Base-by-base conservation (phyloP, 2,329 filamentous ascomycete species). In the Daldinia eschscholtzii region DNA sequence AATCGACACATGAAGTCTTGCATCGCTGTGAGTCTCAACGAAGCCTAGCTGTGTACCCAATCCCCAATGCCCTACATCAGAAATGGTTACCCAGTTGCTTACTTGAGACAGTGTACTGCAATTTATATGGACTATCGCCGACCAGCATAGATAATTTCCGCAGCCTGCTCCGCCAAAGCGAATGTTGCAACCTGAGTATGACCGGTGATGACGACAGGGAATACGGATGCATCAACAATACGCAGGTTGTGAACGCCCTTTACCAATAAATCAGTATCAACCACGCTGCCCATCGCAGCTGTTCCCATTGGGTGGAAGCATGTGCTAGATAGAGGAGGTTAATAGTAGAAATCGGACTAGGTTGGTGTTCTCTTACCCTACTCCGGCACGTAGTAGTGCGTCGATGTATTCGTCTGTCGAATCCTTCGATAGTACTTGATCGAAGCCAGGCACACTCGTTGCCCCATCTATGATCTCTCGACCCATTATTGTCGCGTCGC, bases 131-230 rank as follows among this genome's bases (percentile, higher is more conserved):
- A n/a, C 23, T 48, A 12, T 6, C 23, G 10, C 23, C 39, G 48
- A 42, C 57, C 57, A 30, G 50, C 23, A 39, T 56, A 62, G 39
- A 70, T 88, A 7, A 83, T 84, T 74, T 87, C 87, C 1, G 86
- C 85, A 2, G 87, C 87, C 78, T 89, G 89, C 76, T 89, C 87
- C 7, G 83, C 83, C 39, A 88, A 77, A 76, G 89, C 86, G 70
- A 86, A 88, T 0, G 82, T 83, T 0, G 86, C 82, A 0, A 84
- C 73, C 1, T 82, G 80, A 42, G 84, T 80, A 72, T 85, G 87
- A 1, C 82, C 82, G 3, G 86, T 86, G 1, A 78, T 75, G 9
- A 75, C 37, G 12, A 73, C 62, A 1, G 79, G 79, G 28, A 80
- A 77, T 7, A 81, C 75, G 18, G 77, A 81, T 4, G 79, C 74